A percentile compares a stretch with the other conserved stretches of the same genome.
These are phyloP conservation scores for Sugiyamaella floridensis DNA, from an alignment of 805 yeast genomes.

Conservation along the genomic window DNA sequence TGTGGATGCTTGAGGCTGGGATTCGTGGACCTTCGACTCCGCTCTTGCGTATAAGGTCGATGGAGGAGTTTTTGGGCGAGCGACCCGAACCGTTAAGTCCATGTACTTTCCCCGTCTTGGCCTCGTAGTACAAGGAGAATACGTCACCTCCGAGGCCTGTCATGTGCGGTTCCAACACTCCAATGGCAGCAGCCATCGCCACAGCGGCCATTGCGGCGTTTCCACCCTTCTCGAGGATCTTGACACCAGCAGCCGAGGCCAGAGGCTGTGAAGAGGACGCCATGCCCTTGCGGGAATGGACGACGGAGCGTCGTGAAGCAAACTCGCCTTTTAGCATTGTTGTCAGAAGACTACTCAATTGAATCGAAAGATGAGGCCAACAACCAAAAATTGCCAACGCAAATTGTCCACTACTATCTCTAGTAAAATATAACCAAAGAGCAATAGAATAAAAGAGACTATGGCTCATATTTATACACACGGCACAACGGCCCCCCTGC, in stretches of 20 bases:
- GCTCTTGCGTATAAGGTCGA: slow-evolving; percentile 42
- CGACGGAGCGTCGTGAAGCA: slow-evolving; percentile 62
- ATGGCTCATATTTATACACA: neutral
- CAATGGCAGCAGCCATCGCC: slow-evolving; percentile 36
- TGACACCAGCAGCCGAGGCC: slow-evolving; percentile 67
- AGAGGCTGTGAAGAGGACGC: slow-evolving; percentile 71
- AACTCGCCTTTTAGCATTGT: slow-evolving; percentile 7
- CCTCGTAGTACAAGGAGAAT: slow-evolving; percentile 56
- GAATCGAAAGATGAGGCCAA: no score
- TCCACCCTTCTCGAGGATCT: slow-evolving; percentile 63
- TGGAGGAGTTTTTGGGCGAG: slow-evolving; percentile 44
- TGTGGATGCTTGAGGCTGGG: slow-evolving; percentile 45
- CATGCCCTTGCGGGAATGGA: slow-evolving; percentile 64
- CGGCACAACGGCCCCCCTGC: neutral
- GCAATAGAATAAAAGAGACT: neutral
- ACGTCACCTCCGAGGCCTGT: slow-evolving; percentile 37
- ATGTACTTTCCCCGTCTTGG: slow-evolving; percentile 42
- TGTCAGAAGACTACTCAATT: no score
- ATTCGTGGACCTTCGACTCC: slow-evolving; percentile 45
- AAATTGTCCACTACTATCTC: no score
- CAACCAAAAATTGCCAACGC: no score
- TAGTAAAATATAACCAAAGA: neutral
- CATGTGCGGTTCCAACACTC: slow-evolving; percentile 35
- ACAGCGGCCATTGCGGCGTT: slow-evolving; percentile 44
- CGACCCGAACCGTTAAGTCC: slow-evolving; percentile 78